Base-by-base conservation (phyloP, 306 rosid species). In the Calophaca sinica region DNA sequence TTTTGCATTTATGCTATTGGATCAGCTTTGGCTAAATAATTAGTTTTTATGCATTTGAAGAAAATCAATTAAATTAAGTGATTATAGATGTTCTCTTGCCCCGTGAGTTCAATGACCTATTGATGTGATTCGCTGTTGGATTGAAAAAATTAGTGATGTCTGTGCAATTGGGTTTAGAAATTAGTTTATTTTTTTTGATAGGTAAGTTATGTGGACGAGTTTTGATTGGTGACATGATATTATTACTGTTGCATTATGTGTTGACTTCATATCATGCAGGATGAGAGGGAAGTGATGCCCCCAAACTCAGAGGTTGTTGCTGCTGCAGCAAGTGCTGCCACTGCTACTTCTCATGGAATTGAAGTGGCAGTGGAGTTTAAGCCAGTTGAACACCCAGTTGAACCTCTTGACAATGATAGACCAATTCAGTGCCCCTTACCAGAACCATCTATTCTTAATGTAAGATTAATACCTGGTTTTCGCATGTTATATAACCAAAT, bases 361-460 rank as follows among this genome's bases (percentile, higher is more conserved):
- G 99, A 94, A 85, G 93, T 89, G 31, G 92, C 91, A 0, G 92
- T 86, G 26, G 99, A 90, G 87, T 94, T 94, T 80, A 94, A 94
- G 84, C 96, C 99, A 5, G 97, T 92, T 67, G 97, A 94, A 71
- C 97, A 94, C 63, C 99, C 99, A 1, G 52, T 53, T 51, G 97
- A 94, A 81, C 97, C 97, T 10, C 96, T 83, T 35, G 96, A 92
- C 77, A 88, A 74, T 67, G 97, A 94, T 66, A 65, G 86, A 61
- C 97, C 99, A 3, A 85, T 94, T 78, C 97, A 84, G 72, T 92
- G 97, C 82, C 99, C 97, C 0, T 74, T 90, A 51, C 99, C 97
- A 0, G 97, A 94, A 75, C 97, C 99, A 31, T 94, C 97, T 33
- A 92, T 94, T 77, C 93, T 91, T 14, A 91, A 94, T 74, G 99